phyloP scores from a whole-genome alignment of 805 yeast genomes.

The Kodamaea lidongshanica region DNA sequence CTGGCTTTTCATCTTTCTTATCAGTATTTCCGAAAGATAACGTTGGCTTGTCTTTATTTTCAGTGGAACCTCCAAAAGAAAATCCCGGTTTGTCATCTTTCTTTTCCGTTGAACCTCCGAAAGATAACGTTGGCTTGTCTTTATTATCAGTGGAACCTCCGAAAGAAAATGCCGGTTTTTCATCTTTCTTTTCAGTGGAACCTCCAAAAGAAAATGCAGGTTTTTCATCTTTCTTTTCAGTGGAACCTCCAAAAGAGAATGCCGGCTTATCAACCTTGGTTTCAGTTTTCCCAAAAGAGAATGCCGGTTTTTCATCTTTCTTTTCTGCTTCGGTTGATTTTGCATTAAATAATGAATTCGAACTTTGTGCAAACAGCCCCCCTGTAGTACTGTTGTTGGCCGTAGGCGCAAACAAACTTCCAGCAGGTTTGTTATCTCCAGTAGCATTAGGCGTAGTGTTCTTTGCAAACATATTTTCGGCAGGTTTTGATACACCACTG shows the following conservation, averaged over 20 bases:
- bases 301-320: constrained; percentile 8
- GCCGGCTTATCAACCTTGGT: no score
- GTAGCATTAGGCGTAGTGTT: not conserved
- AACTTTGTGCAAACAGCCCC: constrained; percentile 1
- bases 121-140: constrained; percentile 2
- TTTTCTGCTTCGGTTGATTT: constrained; percentile 6
- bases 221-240: constrained; percentile 2
- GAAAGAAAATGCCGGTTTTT: constrained; percentile 12
- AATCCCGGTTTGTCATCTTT: constrained; percentile 3
- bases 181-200: constrained; percentile 16
- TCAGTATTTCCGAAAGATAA: no score
- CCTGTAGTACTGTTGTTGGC: constrained; percentile 5
- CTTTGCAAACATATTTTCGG: no score
- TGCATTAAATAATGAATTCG: constrained; percentile 13
- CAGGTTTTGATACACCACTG: no score
- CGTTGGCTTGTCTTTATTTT: constrained; percentile 8
- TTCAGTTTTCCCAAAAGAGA: constrained; percentile 8
- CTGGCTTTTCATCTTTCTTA: constrained; percentile 6
- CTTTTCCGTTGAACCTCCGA: constrained; percentile 2
- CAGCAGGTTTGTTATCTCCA: constrained; percentile 7
- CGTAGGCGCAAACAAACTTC: constrained; percentile 4
- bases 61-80: constrained; percentile 9
- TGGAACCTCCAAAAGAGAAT: constrained; percentile 21
- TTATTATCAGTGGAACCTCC: constrained; percentile 9
- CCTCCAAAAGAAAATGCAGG: constrained; percentile 3